Evolutionary conservation across 768 basidiomycete species (phyloP).

Genomic region (Boletus tomentosulus): DNA sequence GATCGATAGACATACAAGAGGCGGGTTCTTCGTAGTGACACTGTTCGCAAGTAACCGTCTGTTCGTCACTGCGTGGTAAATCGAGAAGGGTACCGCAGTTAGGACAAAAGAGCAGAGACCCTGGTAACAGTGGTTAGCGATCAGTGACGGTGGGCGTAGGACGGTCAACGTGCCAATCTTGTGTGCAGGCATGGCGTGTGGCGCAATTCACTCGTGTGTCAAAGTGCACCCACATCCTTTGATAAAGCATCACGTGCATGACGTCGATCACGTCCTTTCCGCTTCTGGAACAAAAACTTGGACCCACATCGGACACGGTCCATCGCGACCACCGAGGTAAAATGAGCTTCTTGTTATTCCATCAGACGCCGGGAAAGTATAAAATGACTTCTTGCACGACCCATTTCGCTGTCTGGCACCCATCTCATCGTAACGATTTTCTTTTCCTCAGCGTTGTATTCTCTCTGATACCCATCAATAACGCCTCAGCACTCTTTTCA

Average conservation of each 20-base stretch:
- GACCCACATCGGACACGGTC: constrained; percentile 9
- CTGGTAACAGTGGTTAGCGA: constrained; percentile 35
- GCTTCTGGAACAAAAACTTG: constrained; percentile 19
- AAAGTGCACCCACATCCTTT: constrained; percentile 10
- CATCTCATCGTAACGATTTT: too few relatives aligned
- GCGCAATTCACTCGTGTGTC: background rate
- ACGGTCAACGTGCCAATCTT: constrained; percentile 41
- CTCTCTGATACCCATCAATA: too few relatives aligned
- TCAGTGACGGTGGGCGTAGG: background rate
- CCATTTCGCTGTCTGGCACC: constrained; percentile 12
- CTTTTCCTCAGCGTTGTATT: too few relatives aligned
- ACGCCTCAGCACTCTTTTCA: background rate
- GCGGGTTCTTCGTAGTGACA: constrained; percentile 86
- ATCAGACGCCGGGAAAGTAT: constrained; percentile 6
- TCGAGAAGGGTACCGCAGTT: constrained; percentile 87
- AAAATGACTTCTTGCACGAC: constrained; percentile 9
- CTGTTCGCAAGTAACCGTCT: constrained; percentile 79
- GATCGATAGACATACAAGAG: constrained; percentile 57
- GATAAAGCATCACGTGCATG: constrained; percentile 17
- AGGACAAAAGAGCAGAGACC: constrained; percentile 92
- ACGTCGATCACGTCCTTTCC: constrained; percentile 14
- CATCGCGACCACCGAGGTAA: background rate
- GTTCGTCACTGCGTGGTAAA: constrained; percentile 71
- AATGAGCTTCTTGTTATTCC: background rate
- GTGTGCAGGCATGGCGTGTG: constrained; percentile 30